Percentiles rank a stretch among this genome's conserved stretches.
Conservation (phyloP, 306 rosid species). For the Trifolium subterraneum region DNA sequence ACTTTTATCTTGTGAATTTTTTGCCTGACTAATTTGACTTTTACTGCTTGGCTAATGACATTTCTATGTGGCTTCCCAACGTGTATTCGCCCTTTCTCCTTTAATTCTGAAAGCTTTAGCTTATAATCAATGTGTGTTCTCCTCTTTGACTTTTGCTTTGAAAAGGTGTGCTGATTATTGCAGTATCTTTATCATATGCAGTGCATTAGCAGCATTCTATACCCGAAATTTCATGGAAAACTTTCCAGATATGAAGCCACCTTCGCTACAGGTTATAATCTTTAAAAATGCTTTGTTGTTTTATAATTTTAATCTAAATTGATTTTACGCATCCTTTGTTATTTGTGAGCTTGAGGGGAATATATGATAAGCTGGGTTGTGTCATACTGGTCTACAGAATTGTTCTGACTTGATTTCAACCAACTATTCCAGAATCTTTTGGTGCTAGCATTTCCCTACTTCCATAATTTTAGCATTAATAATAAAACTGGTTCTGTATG, state of each 20-base stretch:
- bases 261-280: slow-evolving; percentile 82
- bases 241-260: slow-evolving; percentile 83
- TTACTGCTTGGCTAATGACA: background rate
- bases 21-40: slow-evolving; percentile 23
- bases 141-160: slow-evolving; percentile 21
- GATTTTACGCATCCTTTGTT: slow-evolving; percentile 19
- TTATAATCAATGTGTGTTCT: background rate
- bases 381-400: slow-evolving; percentile 21
- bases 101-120: slow-evolving; percentile 26
- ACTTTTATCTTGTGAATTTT: slow-evolving; percentile 28
- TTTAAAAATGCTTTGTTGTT: slow-evolving; percentile 38
- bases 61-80: slow-evolving; percentile 24
- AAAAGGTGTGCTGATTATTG: slow-evolving; percentile 37
- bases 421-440: background rate
- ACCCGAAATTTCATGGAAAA: slow-evolving; percentile 82
- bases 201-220: slow-evolving; percentile 96
- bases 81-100: slow-evolving; percentile 10
- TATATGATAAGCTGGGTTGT: slow-evolving; percentile 31
- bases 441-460: slow-evolving; percentile 15
- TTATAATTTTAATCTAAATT: slow-evolving; percentile 23
- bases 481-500: slow-evolving; percentile 5
- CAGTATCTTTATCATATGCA: slow-evolving; percentile 56
- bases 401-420: slow-evolving; percentile 28
- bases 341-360: slow-evolving; percentile 17
- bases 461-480: slow-evolving; percentile 7